Percentiles rank a stretch among this genome's conserved stretches.
phyloP scores from a whole-genome alignment of 441 rosid species.

The Gossypium armourianum region DNA sequence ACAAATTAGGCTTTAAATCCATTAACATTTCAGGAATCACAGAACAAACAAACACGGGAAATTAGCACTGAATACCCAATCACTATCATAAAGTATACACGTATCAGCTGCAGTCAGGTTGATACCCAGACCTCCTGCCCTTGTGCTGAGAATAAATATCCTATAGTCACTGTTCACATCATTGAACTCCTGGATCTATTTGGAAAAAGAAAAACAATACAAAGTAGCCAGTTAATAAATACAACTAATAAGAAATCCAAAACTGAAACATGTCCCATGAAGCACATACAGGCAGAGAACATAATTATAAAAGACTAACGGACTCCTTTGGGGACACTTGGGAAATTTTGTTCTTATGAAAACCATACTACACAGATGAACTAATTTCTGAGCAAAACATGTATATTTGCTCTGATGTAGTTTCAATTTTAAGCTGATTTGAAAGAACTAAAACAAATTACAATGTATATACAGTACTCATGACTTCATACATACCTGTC shows the following conservation, averaged over 20 bases:
- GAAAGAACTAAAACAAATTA: background rate
- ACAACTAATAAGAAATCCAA: background rate
- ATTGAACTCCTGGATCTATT: conserved; percentile 73
- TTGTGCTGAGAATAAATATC: conserved; percentile 81
- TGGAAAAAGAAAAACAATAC: background rate
- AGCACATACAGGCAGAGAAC: background rate
- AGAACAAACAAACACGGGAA: background rate
- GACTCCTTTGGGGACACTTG: background rate
- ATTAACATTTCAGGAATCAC: background rate
- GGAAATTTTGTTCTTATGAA: background rate
- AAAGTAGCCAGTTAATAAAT: background rate
- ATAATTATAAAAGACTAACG: background rate
- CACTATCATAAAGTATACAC: conserved; percentile 89
- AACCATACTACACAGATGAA: background rate
- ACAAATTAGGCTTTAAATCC: background rate
- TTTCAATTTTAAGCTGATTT: background rate
- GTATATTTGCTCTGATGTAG: background rate
- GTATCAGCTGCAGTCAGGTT: conserved; percentile 95
- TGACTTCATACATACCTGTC: conserved; percentile 49
- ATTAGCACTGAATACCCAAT: conserved; percentile 54
- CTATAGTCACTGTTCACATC: conserved; percentile 54
- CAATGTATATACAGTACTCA: background rate
- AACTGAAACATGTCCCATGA: background rate
- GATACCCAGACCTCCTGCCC: conserved; percentile 98
- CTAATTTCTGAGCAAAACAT: background rate